A percentile compares a stretch with the other conserved stretches of the same genome.
Conservation (phyloP, 2,329 filamentous ascomycete genomes). For the Gyromitra esculenta region DNA sequence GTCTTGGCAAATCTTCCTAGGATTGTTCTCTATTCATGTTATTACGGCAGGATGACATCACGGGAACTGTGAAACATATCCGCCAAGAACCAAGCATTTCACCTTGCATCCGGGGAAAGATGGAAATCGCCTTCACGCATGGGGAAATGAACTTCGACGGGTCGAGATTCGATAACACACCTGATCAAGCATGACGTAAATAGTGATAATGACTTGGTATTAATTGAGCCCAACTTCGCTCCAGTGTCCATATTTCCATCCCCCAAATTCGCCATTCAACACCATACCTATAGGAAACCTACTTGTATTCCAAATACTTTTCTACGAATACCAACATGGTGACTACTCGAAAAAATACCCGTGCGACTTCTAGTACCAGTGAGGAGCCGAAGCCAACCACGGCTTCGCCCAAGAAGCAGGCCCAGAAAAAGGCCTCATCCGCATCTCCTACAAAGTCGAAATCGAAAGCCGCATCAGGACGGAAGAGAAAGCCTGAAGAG, state of each 20-base stretch:
- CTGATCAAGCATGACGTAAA: slow-evolving; percentile 42
- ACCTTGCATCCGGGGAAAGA: not conserved
- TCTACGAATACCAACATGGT: slow-evolving; percentile 22
- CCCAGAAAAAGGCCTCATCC: slow-evolving; percentile 9
- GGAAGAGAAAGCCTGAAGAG: slow-evolving; percentile 46
- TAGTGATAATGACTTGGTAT: slow-evolving; percentile 20
- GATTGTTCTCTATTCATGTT: slow-evolving; percentile 1
- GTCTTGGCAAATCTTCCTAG: slow-evolving; percentile 22
- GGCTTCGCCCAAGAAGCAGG: not conserved
- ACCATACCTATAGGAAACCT: not conserved
- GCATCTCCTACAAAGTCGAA: not conserved
- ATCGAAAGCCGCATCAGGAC: slow-evolving; percentile 5
- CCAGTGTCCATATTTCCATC: not conserved
- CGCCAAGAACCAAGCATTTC: slow-evolving; percentile 23
- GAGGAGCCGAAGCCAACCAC: slow-evolving; percentile 18
- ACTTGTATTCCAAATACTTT: not conserved
- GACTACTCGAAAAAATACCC: slow-evolving; percentile 32
- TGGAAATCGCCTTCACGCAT: not conserved
- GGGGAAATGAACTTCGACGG: not conserved
- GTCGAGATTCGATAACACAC: not conserved
- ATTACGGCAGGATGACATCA: slow-evolving; percentile 28
- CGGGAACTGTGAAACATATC: not conserved
- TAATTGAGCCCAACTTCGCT: not conserved
- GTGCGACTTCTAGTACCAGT: not conserved
- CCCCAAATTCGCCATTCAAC: not conserved